phyloP scores from a whole-genome alignment of 768 basidiomycete species.

The Xerocomus spinulosus region DNA sequence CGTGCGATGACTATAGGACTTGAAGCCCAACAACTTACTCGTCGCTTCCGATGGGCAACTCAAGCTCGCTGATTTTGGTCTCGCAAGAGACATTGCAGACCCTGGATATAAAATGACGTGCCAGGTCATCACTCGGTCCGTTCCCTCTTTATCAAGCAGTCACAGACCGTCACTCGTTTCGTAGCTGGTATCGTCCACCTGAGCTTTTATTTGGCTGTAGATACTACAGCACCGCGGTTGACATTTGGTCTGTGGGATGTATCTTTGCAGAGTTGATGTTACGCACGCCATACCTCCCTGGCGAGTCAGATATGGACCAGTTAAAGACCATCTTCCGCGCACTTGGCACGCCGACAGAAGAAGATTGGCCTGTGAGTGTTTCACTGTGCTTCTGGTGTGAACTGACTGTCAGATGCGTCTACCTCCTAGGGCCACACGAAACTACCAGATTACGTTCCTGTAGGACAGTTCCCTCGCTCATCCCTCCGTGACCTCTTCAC shows the following conservation, averaged over 20 bases:
- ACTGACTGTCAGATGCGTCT: neutral
- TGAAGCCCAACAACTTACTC: slow-evolving; percentile 98
- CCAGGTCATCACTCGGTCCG: slow-evolving; percentile 94
- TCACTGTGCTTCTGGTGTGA: neutral
- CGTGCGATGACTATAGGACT: slow-evolving; percentile 60
- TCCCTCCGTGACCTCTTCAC: slow-evolving; percentile 85
- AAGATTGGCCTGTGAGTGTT: slow-evolving; percentile 87
- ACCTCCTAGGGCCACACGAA: slow-evolving; percentile 73
- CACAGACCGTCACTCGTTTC: slow-evolving; percentile 1
- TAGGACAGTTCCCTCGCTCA: slow-evolving; percentile 81
- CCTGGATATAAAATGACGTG: slow-evolving; percentile 96
- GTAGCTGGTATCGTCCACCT: slow-evolving; percentile 97
- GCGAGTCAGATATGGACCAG: slow-evolving; percentile 96
- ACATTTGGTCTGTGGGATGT: slow-evolving; percentile 96
- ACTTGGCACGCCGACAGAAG: slow-evolving; percentile 92
- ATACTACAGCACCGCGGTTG: slow-evolving; percentile 88
- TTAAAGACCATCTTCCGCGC: slow-evolving; percentile 92
- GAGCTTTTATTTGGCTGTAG: slow-evolving; percentile 90
- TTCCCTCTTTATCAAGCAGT: slow-evolving; percentile 4
- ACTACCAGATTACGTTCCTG: slow-evolving; percentile 83
- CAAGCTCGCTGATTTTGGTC: slow-evolving; percentile 98
- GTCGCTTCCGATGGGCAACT: slow-evolving; percentile 86
- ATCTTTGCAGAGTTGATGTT: slow-evolving; percentile 98
- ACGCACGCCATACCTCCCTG: slow-evolving; percentile 91
- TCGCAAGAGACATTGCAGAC: slow-evolving; percentile 94